Base-by-base conservation (phyloP, 1,284 basidiomycete genomes). In the Cryptococcus sp. region DNA sequence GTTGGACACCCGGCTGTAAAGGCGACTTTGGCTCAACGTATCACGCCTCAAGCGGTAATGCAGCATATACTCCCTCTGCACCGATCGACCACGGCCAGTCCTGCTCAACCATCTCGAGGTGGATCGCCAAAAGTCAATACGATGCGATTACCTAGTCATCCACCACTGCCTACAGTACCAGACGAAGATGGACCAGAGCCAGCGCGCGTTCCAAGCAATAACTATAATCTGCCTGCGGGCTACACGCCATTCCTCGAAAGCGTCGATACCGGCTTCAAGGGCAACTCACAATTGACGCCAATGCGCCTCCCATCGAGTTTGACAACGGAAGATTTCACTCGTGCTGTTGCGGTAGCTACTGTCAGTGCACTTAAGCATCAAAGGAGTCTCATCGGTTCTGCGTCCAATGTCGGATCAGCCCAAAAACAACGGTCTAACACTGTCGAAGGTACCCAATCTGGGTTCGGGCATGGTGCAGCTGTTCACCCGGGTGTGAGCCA, bases 321-420 rank as follows among this genome's bases (percentile, higher is more conserved):
- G 77, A 88, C 87, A 0, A 84, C 87, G 6, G 91, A 95, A 64
- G 93, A 95, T 65, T 91, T 95, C 69, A 91, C 89, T 6, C 83
- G 91, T 3, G 93, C 91, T 5, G 90, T 94, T 6, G 91, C 91
- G 7, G 91, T 90, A 5, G 91, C 91, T 1, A 93, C 93, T 1
- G 91, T 93, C 22, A 88, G 86, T 63, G 90, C 91, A 0, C 76
- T 94, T 53, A 81, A 89, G 50, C 89, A 91, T 62, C 86, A 87
- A 47, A 70, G 68, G 4, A 63, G 62, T 53, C 66, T 68, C 57
- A 59, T 72, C n/a, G 57, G 59, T 6, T 7, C 52, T 10, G 50
- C 22, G 6, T 58, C 57, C 2, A 47, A 54, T 20, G 40, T 46
- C n/a, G 39, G 54, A 43, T 45, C 64, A 38, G 45, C 57, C 38